phyloP scores from a whole-genome alignment of 2,329 filamentous ascomycete species.

The Trichophyton mentagrophytes region DNA sequence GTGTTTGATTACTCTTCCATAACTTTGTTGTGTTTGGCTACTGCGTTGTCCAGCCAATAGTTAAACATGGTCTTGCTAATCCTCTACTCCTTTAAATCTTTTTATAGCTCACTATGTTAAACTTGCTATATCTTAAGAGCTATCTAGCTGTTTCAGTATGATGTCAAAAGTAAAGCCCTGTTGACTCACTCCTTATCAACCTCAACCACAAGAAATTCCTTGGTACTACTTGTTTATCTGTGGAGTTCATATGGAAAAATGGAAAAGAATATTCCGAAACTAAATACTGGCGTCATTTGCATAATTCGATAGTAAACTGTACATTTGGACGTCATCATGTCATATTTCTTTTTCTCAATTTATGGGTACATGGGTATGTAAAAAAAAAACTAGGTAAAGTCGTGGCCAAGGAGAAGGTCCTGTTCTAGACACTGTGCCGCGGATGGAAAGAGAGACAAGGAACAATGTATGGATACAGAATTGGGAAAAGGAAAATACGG shows the following conservation, averaged over 20 bases:
- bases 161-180: no score
- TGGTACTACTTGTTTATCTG: no score
- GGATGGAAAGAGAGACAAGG: background rate
- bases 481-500: background rate
- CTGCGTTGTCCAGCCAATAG: background rate
- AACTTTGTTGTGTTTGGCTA: background rate
- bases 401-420: background rate
- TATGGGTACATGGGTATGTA: background rate
- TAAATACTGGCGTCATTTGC: background rate
- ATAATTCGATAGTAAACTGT: background rate
- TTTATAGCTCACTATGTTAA: background rate
- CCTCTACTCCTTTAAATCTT: background rate
- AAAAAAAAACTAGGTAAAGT: background rate
- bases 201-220: no score
- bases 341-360: conserved; percentile 2
- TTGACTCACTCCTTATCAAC: no score
- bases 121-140: background rate
- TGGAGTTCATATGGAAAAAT: no score
- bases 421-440: background rate
- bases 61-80: background rate
- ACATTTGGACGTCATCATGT: background rate
- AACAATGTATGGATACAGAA: background rate
- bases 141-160: background rate
- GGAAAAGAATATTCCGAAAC: no score
- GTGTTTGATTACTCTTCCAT: background rate